Base-by-base conservation (phyloP, 306 rosid species). In the Hylodesmum podocarpum region DNA sequence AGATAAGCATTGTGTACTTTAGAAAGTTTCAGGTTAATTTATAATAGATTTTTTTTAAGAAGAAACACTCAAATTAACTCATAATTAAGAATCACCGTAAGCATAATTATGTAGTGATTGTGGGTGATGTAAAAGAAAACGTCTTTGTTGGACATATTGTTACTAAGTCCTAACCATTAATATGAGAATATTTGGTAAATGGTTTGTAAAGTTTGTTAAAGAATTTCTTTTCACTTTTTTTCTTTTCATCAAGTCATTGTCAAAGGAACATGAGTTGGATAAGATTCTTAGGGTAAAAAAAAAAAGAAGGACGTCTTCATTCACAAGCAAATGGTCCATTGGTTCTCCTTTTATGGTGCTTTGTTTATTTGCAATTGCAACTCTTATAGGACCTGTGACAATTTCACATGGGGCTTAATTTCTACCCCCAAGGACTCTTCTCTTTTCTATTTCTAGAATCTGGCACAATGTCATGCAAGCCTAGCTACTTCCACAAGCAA, bases 221-320 rank as follows among this genome's bases (percentile, higher is more conserved):
- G 33, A 66, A 66, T 40, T 70, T 34, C n/a, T 67, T 15, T 37
- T 24, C 39, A 21, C 44, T 63, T 12, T 71, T 6, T 70, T 61
- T 73, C 61, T 37, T 22, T 22, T 51, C 76, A 65, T 59, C 62
- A n/a, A n/a, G 46, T 53, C 57, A 61, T 21, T 19, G 28, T 24
- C 28, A 51, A 58, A 50, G 9, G 67, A 65, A 11, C 16, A 83
- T 79, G 70, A 43, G 41, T 77, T 79, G 18, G 72, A 67, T 82
- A 73, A 85, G 89, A 87, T 86, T 89, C 91, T 81, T 5, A 21
- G 21, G 68, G 75, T 80, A 88, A 76, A 72, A 85, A 80, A 85
- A 55, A 88, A 85, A 81, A 58, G n/a, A 58, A 82, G 70, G 57
- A 76, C 61, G 59, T 72, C 61, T 80, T 87, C 87, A 82, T 66